Base-by-base conservation (phyloP, 352 stramenopile genomes). In the Pseudoperonospora humuli region DNA sequence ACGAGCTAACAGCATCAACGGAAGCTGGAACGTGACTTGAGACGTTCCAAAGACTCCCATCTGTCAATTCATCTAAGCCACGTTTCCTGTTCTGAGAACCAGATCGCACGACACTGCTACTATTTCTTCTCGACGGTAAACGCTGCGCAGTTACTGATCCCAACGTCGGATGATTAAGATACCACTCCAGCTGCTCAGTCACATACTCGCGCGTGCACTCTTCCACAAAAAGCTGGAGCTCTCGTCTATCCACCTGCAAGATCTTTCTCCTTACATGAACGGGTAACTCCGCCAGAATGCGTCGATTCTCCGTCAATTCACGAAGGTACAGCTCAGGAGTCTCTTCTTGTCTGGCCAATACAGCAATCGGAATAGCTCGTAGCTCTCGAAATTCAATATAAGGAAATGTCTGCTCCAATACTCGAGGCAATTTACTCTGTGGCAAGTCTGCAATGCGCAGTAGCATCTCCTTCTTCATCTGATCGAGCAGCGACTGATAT, bases 321-420 rank as follows among this genome's bases (percentile, higher is more conserved):
- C 74, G 72, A 25, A 93, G 27, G 47, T 88, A 93, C 19, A 75
- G 39, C 32, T 84, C 65, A 0, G 81, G 81, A 8, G 81, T 93
- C n/a, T 88, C 68, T 7, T 86, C 67, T 41, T 93, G 82, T 17
- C 72, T 61, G 19, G 78, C 67, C 13, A 93, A 59, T 33, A 93
- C 83, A 33, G 82, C 79, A 38, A 93, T 90, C 13, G 79, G 79
- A 45, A 93, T 81, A 18, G 75, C 67, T 32, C 79, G 74, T 23
- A 93, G 69, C 63, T 93, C 82, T 26, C 77, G 77, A 49, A 90
- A 90, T 53, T 93, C 82, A 56, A 93, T 87, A 31, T 90, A 93
- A 23, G 82, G 78, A 47, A 93, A 93, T 13, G 82, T 93, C 31
- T 67, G 64, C 51, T 91, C 79, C 6, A 93, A 55, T 32, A 88